Conservation (phyloP, 441 rosid genomes). For the Populus trichocarpa region DNA sequence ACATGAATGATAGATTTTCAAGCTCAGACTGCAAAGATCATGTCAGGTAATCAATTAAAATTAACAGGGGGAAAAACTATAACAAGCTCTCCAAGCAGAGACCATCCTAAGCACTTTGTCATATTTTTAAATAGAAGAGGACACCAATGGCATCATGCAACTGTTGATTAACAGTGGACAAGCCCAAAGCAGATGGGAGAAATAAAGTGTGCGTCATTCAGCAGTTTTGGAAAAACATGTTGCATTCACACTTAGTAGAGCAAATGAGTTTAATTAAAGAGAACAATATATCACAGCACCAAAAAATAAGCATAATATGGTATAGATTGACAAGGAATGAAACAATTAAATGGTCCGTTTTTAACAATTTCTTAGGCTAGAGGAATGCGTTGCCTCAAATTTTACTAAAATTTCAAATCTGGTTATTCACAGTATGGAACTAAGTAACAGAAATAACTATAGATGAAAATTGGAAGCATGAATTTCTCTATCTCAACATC, state of each 20-base stretch:
- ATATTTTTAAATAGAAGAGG: not conserved
- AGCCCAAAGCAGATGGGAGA: not conserved
- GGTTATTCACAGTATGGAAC: not conserved
- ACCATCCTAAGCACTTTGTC: not conserved
- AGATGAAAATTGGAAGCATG: not conserved
- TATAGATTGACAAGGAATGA: not conserved
- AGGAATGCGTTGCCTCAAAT: not conserved
- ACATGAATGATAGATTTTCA: slow-evolving; percentile 95
- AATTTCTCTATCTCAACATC: not conserved
- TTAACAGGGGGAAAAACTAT: not conserved
- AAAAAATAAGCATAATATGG: not conserved
- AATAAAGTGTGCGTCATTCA: not conserved
- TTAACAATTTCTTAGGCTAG: not conserved
- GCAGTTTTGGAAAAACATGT: not conserved
- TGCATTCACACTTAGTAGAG: not conserved
- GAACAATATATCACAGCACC: not conserved
- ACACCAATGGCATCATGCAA: not conserved
- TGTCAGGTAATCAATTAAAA: not conserved
- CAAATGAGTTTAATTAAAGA: not conserved
- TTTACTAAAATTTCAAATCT: not conserved
- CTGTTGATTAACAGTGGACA: not conserved
- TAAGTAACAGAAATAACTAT: not conserved
- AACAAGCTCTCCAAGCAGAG: not conserved
- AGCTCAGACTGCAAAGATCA: slow-evolving; percentile 78
- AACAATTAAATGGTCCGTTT: not conserved